Conservation (phyloP, 495 filamentous ascomycete species). For the Penicillium flavigenum region DNA sequence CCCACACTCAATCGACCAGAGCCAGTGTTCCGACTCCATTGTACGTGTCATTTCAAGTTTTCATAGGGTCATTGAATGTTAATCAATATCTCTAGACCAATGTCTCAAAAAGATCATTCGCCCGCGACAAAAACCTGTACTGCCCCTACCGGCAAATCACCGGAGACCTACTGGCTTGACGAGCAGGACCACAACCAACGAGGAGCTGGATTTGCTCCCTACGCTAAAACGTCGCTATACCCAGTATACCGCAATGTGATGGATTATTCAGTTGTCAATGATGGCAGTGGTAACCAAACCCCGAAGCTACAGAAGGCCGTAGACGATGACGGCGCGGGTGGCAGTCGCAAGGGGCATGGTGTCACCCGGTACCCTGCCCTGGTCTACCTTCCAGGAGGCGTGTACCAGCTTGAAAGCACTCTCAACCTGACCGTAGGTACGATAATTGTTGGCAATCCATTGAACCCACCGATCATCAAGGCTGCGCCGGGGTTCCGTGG, state of each 20-base stretch:
- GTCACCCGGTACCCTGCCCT: slow-evolving; percentile 50
- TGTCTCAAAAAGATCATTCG: not conserved
- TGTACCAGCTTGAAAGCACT: slow-evolving; percentile 40
- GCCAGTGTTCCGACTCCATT: not conserved
- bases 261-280: slow-evolving; percentile 50
- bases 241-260: slow-evolving; percentile 58
- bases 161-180: slow-evolving; percentile 36
- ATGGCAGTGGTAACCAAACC: slow-evolving; percentile 50
- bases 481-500: slow-evolving; percentile 33
- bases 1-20: not conserved
- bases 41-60: not conserved
- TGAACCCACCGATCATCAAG: slow-evolving; percentile 38
- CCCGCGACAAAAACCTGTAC: slow-evolving; percentile 26
- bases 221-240: slow-evolving; percentile 38
- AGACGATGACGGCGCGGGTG: slow-evolving; percentile 35
- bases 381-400: slow-evolving; percentile 50
- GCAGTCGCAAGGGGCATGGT: slow-evolving; percentile 39
- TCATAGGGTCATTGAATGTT: not conserved
- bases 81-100: not conserved
- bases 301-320: slow-evolving; percentile 39
- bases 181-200: slow-evolving; percentile 32
- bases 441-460: slow-evolving; percentile 44
- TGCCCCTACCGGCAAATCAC: slow-evolving; percentile 5
- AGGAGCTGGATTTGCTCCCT: slow-evolving; percentile 41
- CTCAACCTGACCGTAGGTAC: slow-evolving; percentile 47